phyloP scores from a whole-genome alignment of 805 yeast species.

The Ascoidea tarda region DNA sequence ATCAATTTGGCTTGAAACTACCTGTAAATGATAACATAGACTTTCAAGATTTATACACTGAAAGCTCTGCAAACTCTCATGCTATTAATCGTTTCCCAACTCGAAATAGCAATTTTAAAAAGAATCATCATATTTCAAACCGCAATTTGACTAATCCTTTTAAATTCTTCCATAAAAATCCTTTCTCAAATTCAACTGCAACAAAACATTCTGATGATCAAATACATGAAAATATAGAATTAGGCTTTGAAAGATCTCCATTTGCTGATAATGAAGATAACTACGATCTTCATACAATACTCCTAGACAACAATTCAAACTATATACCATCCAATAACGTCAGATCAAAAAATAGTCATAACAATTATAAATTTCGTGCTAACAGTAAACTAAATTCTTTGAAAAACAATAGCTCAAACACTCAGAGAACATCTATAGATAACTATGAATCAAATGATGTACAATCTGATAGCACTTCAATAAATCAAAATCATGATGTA shows the following conservation, averaged over 20 bases:
- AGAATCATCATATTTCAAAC: slow-evolving; percentile 6
- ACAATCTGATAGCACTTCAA: not conserved
- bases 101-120: slow-evolving; percentile 7
- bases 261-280: no score
- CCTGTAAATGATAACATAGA: slow-evolving; percentile 10
- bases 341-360: not conserved
- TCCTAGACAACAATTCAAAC: not conserved
- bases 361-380: not conserved
- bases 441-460: not conserved
- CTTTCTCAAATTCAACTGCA: no score
- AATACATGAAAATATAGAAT: no score
- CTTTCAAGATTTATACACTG: slow-evolving; percentile 14
- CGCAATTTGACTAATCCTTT: no score
- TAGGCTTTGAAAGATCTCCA: no score
- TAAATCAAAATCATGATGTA: slow-evolving; percentile 10
- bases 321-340: slow-evolving; percentile 1
- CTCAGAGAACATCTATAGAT: not conserved
- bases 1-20: slow-evolving; percentile 11
- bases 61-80: not conserved
- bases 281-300: no score
- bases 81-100: not conserved
- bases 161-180: no score
- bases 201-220: no score
- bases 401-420: not conserved
- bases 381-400: no score